Percentiles rank a stretch among this genome's conserved stretches.
phyloP scores from a whole-genome alignment of 495 filamentous ascomycete species.

The Alectoria sarmentosa region DNA sequence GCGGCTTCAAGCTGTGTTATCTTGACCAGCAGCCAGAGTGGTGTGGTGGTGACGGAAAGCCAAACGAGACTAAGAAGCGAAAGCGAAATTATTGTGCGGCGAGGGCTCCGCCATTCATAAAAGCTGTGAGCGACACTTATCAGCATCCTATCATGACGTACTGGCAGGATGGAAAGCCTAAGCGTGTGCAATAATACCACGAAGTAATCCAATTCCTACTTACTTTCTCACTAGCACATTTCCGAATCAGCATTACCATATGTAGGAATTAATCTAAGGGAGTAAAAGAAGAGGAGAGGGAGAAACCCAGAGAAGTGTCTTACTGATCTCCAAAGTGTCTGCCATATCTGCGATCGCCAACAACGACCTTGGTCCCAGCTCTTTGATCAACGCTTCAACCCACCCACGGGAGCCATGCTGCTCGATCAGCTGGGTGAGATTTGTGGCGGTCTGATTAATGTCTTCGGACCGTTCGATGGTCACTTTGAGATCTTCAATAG shows the following conservation, averaged over 20 bases:
- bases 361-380: constrained; percentile 30
- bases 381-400: constrained; percentile 28
- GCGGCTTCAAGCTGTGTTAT: constrained; percentile 27
- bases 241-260: too few relatives aligned
- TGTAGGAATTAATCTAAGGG: too few relatives aligned
- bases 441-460: constrained; percentile 24
- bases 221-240: constrained; percentile 7
- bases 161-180: background rate
- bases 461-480: constrained; percentile 28
- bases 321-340: background rate
- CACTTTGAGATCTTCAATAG: constrained; percentile 30
- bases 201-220: background rate
- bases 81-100: constrained; percentile 28
- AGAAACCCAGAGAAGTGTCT: too few relatives aligned
- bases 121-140: constrained; percentile 28
- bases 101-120: constrained; percentile 34
- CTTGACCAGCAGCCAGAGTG: constrained; percentile 28
- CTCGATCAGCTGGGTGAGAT: constrained; percentile 34
- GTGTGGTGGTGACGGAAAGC: constrained; percentile 22
- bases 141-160: background rate
- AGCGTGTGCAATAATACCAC: background rate
- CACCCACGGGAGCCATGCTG: constrained; percentile 32
- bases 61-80: constrained; percentile 24
- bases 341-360: constrained; percentile 32
- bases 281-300: too few relatives aligned